phyloP scores from a whole-genome alignment of 257 asterid genomes.

The Capsicum rhomboideum region DNA sequence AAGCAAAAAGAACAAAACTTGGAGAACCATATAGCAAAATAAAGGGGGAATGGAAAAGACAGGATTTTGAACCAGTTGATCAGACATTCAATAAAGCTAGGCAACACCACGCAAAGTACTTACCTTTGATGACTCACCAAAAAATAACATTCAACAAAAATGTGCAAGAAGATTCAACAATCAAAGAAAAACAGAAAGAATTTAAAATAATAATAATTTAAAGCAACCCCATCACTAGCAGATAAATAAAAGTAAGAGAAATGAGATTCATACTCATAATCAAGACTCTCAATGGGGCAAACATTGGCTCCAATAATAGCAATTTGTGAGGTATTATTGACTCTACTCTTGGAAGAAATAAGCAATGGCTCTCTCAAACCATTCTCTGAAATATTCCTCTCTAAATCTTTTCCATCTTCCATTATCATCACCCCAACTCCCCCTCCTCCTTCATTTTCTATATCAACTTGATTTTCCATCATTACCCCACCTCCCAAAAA shows the following conservation, averaged over 20 bases:
- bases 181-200: not conserved
- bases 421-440: constrained; percentile 1
- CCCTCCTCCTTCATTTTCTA: constrained; percentile 35
- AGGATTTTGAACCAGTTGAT: not conserved
- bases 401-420: constrained; percentile 25
- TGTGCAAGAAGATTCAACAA: not conserved
- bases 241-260: not conserved
- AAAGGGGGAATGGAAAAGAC: not conserved
- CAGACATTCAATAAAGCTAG: not conserved
- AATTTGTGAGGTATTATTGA: constrained; percentile 79
- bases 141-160: not conserved
- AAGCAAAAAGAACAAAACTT: not conserved
- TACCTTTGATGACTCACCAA: not conserved
- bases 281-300: constrained; percentile 81
- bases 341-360: constrained; percentile 29
- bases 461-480: constrained; percentile 25
- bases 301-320: constrained; percentile 69
- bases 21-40: not conserved
- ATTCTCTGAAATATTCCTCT: constrained; percentile 19
- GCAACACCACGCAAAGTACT: not conserved
- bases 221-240: not conserved
- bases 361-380: constrained; percentile 47
- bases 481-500: not conserved
- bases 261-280: constrained; percentile 54
- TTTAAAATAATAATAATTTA: no score